Conservation (phyloP, 192 early-diverging fungal species). For the Coemansia furcata region DNA sequence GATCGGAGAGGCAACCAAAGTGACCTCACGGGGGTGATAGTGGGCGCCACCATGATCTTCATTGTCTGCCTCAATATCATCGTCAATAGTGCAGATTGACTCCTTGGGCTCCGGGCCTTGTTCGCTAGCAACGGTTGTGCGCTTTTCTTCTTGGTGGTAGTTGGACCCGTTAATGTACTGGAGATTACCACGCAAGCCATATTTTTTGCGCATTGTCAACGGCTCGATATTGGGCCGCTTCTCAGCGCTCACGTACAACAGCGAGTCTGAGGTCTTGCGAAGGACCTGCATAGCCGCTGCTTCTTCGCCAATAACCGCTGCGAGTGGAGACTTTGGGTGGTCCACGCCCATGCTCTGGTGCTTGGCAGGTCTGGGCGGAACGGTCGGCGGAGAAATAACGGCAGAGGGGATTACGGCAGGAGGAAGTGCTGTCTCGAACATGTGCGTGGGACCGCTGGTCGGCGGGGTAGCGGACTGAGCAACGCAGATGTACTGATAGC, state of each 20-base stretch:
- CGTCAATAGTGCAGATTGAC: slow-evolving; percentile 12
- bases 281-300: slow-evolving; percentile 30
- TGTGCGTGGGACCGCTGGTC: slow-evolving; percentile 21
- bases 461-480: slow-evolving; percentile 26
- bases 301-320: slow-evolving; percentile 11
- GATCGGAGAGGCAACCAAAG: slow-evolving; percentile 2
- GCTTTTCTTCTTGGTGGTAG: slow-evolving; percentile 6
- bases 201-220: slow-evolving; percentile 51
- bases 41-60: neutral
- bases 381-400: slow-evolving; percentile 1
- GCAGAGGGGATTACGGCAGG: neutral
- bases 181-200: slow-evolving; percentile 46
- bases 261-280: slow-evolving; percentile 52
- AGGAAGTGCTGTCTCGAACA: neutral
- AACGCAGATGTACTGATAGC: neutral
- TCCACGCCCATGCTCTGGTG: slow-evolving; percentile 32
- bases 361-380: slow-evolving; percentile 31
- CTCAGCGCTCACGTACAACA: slow-evolving; percentile 47
- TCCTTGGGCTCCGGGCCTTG: slow-evolving; percentile 33
- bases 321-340: slow-evolving; percentile 6
- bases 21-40: slow-evolving; percentile 10
- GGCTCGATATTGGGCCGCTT: slow-evolving; percentile 51
- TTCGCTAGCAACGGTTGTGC: slow-evolving; percentile 4
- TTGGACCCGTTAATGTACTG: slow-evolving; percentile 33
- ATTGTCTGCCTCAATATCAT: slow-evolving; percentile 7